Evolutionary conservation across 192 early-diverging fungal genomes (phyloP).

Genomic region (Helicostylum pulchrum): DNA sequence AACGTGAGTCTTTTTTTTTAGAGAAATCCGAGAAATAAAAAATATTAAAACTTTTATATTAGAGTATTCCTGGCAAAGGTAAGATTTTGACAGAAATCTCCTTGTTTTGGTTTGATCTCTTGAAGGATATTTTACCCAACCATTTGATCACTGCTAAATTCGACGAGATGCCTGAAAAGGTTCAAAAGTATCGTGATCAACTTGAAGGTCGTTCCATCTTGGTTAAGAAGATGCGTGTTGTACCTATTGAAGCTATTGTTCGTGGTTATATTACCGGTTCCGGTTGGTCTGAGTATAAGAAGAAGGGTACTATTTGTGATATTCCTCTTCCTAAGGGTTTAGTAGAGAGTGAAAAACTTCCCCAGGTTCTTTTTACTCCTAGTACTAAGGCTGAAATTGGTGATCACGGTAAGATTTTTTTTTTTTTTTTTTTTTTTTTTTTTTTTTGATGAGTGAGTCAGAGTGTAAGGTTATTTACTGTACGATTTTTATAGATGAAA

Average conservation of each 20-base stretch:
- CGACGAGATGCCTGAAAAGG: slow-evolving; percentile 82
- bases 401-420: slow-evolving; percentile 72
- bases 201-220: slow-evolving; percentile 88
- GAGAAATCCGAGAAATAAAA: not conserved
- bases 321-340: slow-evolving; percentile 79
- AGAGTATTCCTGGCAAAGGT: slow-evolving; percentile 95
- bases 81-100: slow-evolving; percentile 95
- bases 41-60: slow-evolving; percentile 12
- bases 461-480: not conserved
- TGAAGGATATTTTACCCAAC: slow-evolving; percentile 89
- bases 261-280: slow-evolving; percentile 96
- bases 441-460: not conserved
- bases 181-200: slow-evolving; percentile 88
- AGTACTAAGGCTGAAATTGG: slow-evolving; percentile 99
- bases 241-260: slow-evolving; percentile 97
- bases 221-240: slow-evolving; percentile 86
- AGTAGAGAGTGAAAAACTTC: slow-evolving; percentile 82
- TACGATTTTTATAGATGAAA: slow-evolving; percentile 70
- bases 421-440: no score
- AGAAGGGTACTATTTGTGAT: slow-evolving; percentile 90
- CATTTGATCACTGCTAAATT: slow-evolving; percentile 95
- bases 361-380: slow-evolving; percentile 86
- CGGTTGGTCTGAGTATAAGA: slow-evolving; percentile 93
- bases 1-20: slow-evolving; percentile 72
- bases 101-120: slow-evolving; percentile 92